Conservation (phyloP, 768 basidiomycete species). For the Rhizopogon roseolus region DNA sequence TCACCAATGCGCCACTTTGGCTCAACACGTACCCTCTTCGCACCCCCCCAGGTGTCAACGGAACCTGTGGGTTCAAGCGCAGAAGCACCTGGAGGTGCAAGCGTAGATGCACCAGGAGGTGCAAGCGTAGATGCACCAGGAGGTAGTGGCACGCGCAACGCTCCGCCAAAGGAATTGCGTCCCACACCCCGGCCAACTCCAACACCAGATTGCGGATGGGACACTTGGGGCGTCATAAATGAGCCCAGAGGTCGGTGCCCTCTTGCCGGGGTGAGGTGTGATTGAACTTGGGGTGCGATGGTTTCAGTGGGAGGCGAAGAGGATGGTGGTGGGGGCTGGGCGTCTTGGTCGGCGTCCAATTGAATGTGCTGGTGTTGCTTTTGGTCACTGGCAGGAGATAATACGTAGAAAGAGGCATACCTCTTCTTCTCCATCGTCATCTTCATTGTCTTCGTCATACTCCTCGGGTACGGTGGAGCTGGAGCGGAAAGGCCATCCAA, state of each 20-base stretch:
- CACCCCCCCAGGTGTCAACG: background rate
- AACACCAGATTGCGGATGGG: conserved; percentile 5
- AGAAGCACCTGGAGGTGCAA: background rate
- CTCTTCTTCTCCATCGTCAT: conserved; percentile 16
- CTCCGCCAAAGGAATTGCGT: conserved; percentile 40
- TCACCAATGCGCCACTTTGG: conserved; percentile 55
- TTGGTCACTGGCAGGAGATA: background rate
- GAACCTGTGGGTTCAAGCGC: conserved; percentile 28
- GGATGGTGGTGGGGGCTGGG: background rate
- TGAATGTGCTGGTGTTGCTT: background rate
- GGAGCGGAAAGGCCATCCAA: conserved; percentile 26
- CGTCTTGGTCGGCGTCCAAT: conserved; percentile 1
- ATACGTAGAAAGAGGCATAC: background rate
- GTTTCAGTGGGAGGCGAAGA: background rate
- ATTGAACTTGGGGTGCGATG: background rate
- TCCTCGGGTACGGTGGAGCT: conserved; percentile 17
- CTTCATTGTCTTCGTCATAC: conserved; percentile 19
- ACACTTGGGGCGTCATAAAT: conserved; percentile 60
- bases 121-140: conserved; percentile 3
- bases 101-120: conserved; percentile 3
- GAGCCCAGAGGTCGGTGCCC: conserved; percentile 18
- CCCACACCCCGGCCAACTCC: conserved; percentile 8
- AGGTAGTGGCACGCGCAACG: background rate
- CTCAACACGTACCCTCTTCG: conserved; percentile 40
- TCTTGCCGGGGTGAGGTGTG: conserved; percentile 3